A percentile compares a stretch with the other conserved stretches of the same genome.
Evolutionary conservation across 2,329 filamentous ascomycete species (phyloP).

Genomic region (Microdochium trichocladiopsis): DNA sequence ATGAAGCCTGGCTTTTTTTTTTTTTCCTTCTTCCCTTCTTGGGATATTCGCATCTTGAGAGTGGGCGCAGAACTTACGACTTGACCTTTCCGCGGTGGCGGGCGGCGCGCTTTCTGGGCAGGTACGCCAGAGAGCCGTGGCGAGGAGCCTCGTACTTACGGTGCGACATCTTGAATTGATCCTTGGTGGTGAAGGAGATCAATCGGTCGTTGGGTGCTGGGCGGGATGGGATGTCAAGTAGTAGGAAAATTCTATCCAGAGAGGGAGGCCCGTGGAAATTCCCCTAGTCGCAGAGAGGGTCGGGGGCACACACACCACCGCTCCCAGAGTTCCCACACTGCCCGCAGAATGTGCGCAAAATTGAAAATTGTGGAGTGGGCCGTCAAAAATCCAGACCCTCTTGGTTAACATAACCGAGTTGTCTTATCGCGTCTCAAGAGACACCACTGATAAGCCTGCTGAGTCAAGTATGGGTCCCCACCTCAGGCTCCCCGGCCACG

Average conservation of each 20-base stretch:
- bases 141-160: constrained; percentile 75
- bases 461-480: too few species aligned
- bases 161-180: constrained; percentile 37
- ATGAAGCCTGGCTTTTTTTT: neutral
- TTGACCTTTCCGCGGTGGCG: constrained; percentile 97
- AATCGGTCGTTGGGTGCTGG: constrained; percentile 16
- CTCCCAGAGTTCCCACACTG: neutral
- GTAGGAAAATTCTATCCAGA: neutral
- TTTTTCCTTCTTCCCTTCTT: neutral
- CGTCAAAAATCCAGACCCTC: neutral
- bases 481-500: too few species aligned
- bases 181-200: constrained; percentile 23
- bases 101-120: constrained; percentile 87
- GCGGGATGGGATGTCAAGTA: neutral
- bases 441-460: too few species aligned
- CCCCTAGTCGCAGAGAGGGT: neutral
- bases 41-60: neutral
- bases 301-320: neutral
- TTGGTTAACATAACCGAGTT: neutral
- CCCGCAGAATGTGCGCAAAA: neutral
- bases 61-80: constrained; percentile 59
- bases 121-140: constrained; percentile 86
- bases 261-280: constrained; percentile 2
- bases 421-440: neutral
- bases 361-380: constrained; percentile 1